Percentiles rank a stretch among this genome's conserved stretches.
phyloP scores from a whole-genome alignment of 2,329 filamentous ascomycete genomes.

The Harringtonia aguacate region DNA sequence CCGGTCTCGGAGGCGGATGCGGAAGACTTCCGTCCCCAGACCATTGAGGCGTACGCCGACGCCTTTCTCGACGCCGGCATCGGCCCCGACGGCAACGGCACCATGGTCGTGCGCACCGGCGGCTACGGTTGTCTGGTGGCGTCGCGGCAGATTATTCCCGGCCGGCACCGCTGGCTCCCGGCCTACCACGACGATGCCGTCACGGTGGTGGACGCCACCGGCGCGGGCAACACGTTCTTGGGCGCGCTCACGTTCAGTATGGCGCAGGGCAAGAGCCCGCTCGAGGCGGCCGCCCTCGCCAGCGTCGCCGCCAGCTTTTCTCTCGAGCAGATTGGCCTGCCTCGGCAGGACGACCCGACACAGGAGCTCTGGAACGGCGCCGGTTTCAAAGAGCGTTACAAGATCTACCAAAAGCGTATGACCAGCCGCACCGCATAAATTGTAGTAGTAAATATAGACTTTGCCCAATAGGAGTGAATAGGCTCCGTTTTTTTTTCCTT shows the following conservation, averaged over 20 bases:
- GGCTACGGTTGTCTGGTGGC: slow-evolving; percentile 2
- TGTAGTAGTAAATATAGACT: background rate
- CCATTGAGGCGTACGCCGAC: background rate
- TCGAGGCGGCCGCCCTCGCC: background rate
- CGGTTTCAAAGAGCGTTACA: background rate
- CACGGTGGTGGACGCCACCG: slow-evolving; percentile 1
- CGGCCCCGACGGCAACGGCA: background rate
- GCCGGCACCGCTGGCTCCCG: slow-evolving; percentile 1
- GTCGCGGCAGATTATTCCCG: background rate
- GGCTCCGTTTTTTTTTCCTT: too few species aligned
- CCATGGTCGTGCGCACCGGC: slow-evolving; percentile 1
- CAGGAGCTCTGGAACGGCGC: background rate
- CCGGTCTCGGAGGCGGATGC: background rate
- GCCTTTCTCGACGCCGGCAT: background rate
- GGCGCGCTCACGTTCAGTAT: slow-evolving; percentile 1
- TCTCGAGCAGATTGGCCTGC: slow-evolving; percentile 4
- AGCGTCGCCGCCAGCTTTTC: slow-evolving; percentile 2
- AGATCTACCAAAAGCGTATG: background rate
- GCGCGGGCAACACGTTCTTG: slow-evolving; percentile 8
- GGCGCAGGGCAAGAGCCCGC: background rate
- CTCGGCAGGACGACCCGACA: background rate
- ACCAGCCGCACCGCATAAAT: background rate
- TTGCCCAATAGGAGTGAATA: too few species aligned
- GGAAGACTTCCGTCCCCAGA: background rate
- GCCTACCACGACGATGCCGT: background rate